These are phyloP conservation scores for Aspergillus wentii DNA, from an alignment of 495 filamentous ascomycete species.

Conservation along the genomic window DNA sequence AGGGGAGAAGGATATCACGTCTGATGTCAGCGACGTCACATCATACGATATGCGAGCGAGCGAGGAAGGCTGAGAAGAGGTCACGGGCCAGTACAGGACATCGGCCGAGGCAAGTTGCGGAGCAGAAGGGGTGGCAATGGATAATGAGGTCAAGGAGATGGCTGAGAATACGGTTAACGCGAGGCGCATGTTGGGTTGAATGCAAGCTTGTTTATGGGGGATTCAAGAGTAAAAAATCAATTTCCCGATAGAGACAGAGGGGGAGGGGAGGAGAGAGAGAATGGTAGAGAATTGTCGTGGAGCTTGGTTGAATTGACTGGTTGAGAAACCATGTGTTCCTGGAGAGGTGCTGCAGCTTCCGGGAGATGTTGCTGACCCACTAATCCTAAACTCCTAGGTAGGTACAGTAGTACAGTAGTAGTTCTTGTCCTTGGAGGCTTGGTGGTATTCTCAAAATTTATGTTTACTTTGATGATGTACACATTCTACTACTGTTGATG, in stretches of 20 bases:
- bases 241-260: constrained; percentile 9
- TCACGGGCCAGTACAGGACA: constrained; percentile 37
- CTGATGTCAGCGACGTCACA: constrained; percentile 21
- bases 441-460: too few species aligned
- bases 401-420: too few species aligned
- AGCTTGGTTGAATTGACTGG: too few species aligned
- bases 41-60: constrained; percentile 40
- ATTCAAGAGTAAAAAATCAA: too few species aligned
- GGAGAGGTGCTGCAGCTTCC: too few species aligned
- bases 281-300: too few species aligned
- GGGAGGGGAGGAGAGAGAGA: constrained; percentile 2
- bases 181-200: constrained; percentile 26
- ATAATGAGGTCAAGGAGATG: constrained; percentile 11
- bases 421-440: too few species aligned
- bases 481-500: too few species aligned
- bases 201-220: neutral
- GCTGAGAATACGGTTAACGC: constrained; percentile 1
- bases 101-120: constrained; percentile 23
- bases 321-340: too few species aligned
- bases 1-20: constrained; percentile 31
- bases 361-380: too few species aligned
- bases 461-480: too few species aligned
- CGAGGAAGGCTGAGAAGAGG: constrained; percentile 27
- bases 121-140: constrained; percentile 10
- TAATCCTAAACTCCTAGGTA: too few species aligned